phyloP scores from a whole-genome alignment of 768 basidiomycete species.

The Lactarius pseudohatsudake region DNA sequence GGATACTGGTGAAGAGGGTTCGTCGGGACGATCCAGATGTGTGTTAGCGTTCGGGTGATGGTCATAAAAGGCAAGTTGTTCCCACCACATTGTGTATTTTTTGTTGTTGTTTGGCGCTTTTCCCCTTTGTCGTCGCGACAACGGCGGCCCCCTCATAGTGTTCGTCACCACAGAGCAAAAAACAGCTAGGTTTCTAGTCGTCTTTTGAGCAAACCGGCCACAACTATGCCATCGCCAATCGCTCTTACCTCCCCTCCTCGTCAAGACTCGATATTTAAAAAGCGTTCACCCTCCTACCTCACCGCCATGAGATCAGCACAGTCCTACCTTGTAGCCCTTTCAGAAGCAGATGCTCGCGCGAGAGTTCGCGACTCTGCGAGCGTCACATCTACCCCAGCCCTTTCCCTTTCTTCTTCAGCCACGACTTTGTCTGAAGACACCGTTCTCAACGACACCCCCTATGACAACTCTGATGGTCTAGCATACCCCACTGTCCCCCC shows the following conservation, averaged over 20 bases:
- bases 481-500: slow-evolving; percentile 64
- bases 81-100: neutral
- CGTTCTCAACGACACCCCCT: slow-evolving; percentile 54
- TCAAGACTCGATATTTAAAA: slow-evolving; percentile 54
- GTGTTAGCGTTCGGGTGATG: neutral
- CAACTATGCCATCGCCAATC: slow-evolving; percentile 28
- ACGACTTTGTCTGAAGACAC: slow-evolving; percentile 71
- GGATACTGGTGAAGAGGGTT: neutral
- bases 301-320: slow-evolving; percentile 52
- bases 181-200: neutral
- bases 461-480: slow-evolving; percentile 50
- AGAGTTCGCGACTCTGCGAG: slow-evolving; percentile 45
- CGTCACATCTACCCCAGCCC: slow-evolving; percentile 64
- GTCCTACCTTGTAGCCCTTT: slow-evolving; percentile 60
- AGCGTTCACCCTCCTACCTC: slow-evolving; percentile 36
- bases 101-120: neutral
- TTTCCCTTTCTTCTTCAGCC: slow-evolving; percentile 72
- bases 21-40: neutral
- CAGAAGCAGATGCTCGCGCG: slow-evolving; percentile 66
- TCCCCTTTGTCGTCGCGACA: neutral
- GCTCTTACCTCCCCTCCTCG: slow-evolving; percentile 37
- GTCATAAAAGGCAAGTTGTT: neutral
- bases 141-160: neutral
- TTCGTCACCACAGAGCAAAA: neutral
- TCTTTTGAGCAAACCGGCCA: neutral